Evolutionary conservation across 1,139 yeast species (phyloP).

Genomic region (Diutina neorugosa): DNA sequence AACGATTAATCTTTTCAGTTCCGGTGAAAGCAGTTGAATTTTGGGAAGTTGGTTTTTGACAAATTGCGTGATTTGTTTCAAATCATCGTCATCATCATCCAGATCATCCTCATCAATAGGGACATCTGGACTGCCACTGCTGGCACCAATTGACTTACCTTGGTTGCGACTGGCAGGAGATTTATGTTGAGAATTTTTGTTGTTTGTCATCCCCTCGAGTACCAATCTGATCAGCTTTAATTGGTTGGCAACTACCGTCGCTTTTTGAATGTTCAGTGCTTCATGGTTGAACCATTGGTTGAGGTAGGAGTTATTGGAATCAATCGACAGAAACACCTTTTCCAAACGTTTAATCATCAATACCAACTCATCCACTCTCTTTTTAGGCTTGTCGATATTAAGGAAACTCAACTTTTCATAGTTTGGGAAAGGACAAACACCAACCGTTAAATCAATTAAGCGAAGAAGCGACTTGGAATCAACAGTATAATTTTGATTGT

Average conservation of each 20-base stretch:
- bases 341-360: conserved; percentile 22
- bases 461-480: conserved; percentile 20
- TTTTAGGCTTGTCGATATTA: conserved; percentile 17
- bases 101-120: conserved; percentile 17
- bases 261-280: conserved; percentile 41
- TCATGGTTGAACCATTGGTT: conserved; percentile 38
- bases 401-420: conserved; percentile 34
- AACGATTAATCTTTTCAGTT: conserved; percentile 45
- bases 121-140: not conserved
- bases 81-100: conserved; percentile 35
- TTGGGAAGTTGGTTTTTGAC: conserved; percentile 34
- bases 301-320: conserved; percentile 21
- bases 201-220: conserved; percentile 38
- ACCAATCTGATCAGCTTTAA: conserved; percentile 43
- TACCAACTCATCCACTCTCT: conserved; percentile 23
- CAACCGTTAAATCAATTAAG: conserved; percentile 42
- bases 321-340: conserved; percentile 22
- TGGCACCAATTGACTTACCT: not conserved
- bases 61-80: conserved; percentile 31
- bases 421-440: conserved; percentile 47
- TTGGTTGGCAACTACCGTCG: conserved; percentile 49
- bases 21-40: conserved; percentile 24
- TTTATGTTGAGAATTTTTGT: conserved; percentile 7
- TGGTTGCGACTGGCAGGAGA: not conserved
- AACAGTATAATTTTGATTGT: conserved; percentile 4